Evolutionary conservation across 768 basidiomycete genomes (phyloP).

Genomic region (Boletus pseudopeckii): DNA sequence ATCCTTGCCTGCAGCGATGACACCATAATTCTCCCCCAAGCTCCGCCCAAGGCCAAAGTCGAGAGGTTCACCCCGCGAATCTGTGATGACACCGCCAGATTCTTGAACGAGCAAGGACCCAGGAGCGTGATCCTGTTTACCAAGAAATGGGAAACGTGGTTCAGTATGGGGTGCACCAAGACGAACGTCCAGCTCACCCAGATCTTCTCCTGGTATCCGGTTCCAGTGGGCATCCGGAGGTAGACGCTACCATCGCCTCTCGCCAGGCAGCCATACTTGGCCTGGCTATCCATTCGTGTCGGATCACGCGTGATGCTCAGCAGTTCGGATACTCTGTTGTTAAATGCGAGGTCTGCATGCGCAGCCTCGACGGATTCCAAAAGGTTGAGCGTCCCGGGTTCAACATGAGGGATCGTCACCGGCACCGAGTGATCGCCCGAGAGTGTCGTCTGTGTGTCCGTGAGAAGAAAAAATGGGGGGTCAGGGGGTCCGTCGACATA

Average conservation of each 20-base stretch:
- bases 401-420: constrained; percentile 45
- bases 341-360: constrained; percentile 88
- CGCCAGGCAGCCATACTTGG: constrained; percentile 86
- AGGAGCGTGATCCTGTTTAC: constrained; percentile 78
- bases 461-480: neutral
- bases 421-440: constrained; percentile 45
- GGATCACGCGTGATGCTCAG: constrained; percentile 65
- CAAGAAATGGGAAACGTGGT: neutral
- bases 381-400: constrained; percentile 54
- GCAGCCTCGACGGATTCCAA: constrained; percentile 92
- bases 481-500: constrained; percentile 19
- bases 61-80: constrained; percentile 73
- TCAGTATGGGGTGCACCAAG: too few species aligned
- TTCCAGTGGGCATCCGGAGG: constrained; percentile 72
- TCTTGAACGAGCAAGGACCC: constrained; percentile 83
- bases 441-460: constrained; percentile 46
- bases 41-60: constrained; percentile 87
- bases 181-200: constrained; percentile 56
- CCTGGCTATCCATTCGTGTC: constrained; percentile 92
- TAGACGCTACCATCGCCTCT: constrained; percentile 86
- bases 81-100: constrained; percentile 85
- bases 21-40: constrained; percentile 80
- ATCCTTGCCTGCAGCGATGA: constrained; percentile 76
- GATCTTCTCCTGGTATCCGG: constrained; percentile 90
- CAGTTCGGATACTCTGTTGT: constrained; percentile 62